phyloP scores from a whole-genome alignment of 331 rosid species.

The Stylosanthes scabra region DNA sequence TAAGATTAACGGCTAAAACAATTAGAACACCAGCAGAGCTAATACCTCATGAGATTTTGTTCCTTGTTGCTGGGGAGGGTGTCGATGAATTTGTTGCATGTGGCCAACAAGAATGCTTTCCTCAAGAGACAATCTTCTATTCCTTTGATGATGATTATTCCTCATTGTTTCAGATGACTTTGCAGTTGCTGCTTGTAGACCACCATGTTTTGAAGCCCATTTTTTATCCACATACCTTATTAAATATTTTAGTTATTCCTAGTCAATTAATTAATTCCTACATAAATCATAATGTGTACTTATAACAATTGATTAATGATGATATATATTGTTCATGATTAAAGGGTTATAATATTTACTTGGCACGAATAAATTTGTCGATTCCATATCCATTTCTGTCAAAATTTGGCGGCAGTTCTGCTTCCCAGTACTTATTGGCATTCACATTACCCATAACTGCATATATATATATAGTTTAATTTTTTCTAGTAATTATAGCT shows the following conservation, averaged over 20 bases:
- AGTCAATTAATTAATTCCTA: too few relatives aligned
- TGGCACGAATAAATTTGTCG: slow-evolving; percentile 65
- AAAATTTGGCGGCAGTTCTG: slow-evolving; percentile 58
- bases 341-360: slow-evolving; percentile 48
- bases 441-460: slow-evolving; percentile 76
- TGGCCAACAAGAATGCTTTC: slow-evolving; percentile 68
- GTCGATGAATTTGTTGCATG: slow-evolving; percentile 28
- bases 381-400: slow-evolving; percentile 53
- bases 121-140: slow-evolving; percentile 75
- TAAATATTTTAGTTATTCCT: too few relatives aligned
- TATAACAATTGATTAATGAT: too few relatives aligned
- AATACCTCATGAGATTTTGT: slow-evolving; percentile 62
- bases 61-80: slow-evolving; percentile 41
- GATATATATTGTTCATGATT: too few relatives aligned
- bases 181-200: slow-evolving; percentile 43
- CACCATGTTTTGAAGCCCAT: slow-evolving; percentile 60
- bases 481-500: too few relatives aligned
- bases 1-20: too few relatives aligned
- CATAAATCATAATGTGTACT: too few relatives aligned
- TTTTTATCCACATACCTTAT: slow-evolving; percentile 75
- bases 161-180: slow-evolving; percentile 47
- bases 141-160: slow-evolving; percentile 29
- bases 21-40: too few relatives aligned
- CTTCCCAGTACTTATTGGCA: slow-evolving; percentile 85
- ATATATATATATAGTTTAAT: neutral